Conservation (phyloP, 345 rosid genomes). For the Gossypium herbaceum region DNA sequence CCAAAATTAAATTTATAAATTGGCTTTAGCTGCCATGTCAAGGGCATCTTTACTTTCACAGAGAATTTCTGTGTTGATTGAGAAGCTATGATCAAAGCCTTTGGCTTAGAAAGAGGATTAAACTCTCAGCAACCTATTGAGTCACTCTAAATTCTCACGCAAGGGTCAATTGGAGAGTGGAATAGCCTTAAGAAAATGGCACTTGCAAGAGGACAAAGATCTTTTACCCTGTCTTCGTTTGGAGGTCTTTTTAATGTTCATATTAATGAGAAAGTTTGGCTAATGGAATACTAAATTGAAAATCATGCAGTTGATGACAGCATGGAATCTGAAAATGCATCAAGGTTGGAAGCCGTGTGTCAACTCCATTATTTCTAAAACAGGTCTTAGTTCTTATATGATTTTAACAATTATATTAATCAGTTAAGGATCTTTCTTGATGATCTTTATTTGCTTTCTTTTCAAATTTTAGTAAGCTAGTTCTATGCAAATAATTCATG, state of each 20-base stretch:
- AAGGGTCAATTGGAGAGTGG: not conserved
- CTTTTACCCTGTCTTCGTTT: not conserved
- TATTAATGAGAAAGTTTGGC: slow-evolving; percentile 13
- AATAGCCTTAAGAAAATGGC: not conserved
- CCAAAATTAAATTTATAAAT: not conserved
- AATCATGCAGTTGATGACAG: slow-evolving; percentile 55
- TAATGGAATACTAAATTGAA: slow-evolving; percentile 17
- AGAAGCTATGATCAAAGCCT: not conserved
- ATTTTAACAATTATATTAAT: not conserved
- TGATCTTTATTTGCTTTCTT: not conserved
- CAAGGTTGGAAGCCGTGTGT: slow-evolving; percentile 71
- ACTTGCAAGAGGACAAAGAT: not conserved
- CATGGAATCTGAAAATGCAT: slow-evolving; percentile 55
- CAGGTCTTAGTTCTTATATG: slow-evolving; percentile 44
- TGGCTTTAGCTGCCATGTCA: not conserved
- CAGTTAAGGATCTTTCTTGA: not conserved
- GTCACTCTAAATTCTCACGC: not conserved
- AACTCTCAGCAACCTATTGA: not conserved
- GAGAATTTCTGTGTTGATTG: not conserved
- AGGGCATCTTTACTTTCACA: not conserved
- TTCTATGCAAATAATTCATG: slow-evolving; percentile 8
- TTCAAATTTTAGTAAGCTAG: not conserved
- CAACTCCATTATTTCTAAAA: slow-evolving; percentile 36
- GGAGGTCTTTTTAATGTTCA: not conserved
- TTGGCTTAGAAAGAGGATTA: not conserved